phyloP scores from a whole-genome alignment of 305 asterid genomes.

The Solanum hybrid region DNA sequence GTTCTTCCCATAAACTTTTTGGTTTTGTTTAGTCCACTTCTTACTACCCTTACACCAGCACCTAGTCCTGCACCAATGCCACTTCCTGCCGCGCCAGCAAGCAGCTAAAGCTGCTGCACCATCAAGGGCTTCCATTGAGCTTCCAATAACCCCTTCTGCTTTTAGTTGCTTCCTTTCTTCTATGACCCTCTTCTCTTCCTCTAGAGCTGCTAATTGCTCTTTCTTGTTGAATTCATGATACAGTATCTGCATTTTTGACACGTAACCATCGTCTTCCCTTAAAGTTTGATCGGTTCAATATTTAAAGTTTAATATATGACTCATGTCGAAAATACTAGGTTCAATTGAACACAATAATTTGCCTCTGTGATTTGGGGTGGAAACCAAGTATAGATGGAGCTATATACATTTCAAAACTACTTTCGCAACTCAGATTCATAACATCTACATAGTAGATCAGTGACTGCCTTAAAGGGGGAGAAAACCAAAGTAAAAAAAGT shows the following conservation, averaged over 20 bases:
- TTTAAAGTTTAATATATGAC: neutral
- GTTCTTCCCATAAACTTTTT: conserved; percentile 87
- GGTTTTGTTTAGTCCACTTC: conserved; percentile 74
- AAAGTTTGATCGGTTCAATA: neutral
- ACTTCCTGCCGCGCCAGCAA: conserved; percentile 59
- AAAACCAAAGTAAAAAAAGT: neutral
- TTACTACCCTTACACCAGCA: conserved; percentile 70
- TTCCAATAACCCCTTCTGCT: conserved; percentile 83
- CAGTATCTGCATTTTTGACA: conserved; percentile 32
- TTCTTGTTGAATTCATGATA: conserved; percentile 78
- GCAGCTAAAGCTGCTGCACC: conserved; percentile 75
- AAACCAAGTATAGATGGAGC: neutral
- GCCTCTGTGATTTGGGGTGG: neutral
- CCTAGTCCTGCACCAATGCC: conserved; percentile 53
- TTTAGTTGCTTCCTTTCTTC: conserved; percentile 83
- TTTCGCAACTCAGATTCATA: neutral
- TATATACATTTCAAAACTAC: neutral
- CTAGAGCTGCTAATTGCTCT: conserved; percentile 78
- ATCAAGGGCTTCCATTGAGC: conserved; percentile 94
- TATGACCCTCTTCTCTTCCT: conserved; percentile 68
- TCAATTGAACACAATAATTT: neutral
- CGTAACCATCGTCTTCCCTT: neutral
- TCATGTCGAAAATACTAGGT: neutral
- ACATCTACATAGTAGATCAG: neutral
- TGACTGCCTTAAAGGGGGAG: neutral